Base-by-base conservation (phyloP, 2,329 filamentous ascomycete genomes). In the Aschersonia sp. region DNA sequence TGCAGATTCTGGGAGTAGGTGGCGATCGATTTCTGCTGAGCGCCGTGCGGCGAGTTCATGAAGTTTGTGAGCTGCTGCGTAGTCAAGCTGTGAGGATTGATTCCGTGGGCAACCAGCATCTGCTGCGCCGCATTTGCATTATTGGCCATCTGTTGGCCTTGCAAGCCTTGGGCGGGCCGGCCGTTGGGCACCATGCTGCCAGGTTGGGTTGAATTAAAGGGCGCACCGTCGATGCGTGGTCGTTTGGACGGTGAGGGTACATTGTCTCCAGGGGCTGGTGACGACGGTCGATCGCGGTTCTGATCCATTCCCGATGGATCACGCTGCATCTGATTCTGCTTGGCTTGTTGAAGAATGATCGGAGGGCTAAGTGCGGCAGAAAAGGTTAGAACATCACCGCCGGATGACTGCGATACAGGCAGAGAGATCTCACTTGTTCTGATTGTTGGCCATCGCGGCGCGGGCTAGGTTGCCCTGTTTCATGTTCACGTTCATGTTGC, bases 211-310 rank as follows among this genome's bases (percentile, higher is more conserved):
- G 81, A 80, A 61, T 86, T 86, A 66, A 87, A 87, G 8, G 74
- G 74, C 35, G 74, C 73, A 57, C 79, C 77, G 58, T 83, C 81
- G 51, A 95, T 76, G 49, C 89, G 84, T 49, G 82, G 86, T 58
- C 89, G 79, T 70, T 97, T 97, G 52, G 85, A 90, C 2, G 90
- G 90, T 32, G 90, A 97, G 5, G 88, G 87, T 30, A 87, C 88
- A 58, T 92, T 92, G 47, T 95, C 89, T 47, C 81, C 82, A 39
- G 83, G 83, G 45, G 81, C 80, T 6, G 90, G 90, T 35, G 90
- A 95, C 49, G 83, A 81, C 31, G 87, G 83, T 50, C 88, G 79
- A 53, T 83, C 81, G 50, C 84, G 84, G 65, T 83, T 87, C 64
- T 84, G 83, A 57, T 94, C 87, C 77, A 92, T 87, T 52, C 83